Percentiles rank a stretch among this genome's conserved stretches.
These are phyloP conservation scores for Salicornia ramosissima DNA, from an alignment of 148 eudicot genomes.

Conservation along the genomic window DNA sequence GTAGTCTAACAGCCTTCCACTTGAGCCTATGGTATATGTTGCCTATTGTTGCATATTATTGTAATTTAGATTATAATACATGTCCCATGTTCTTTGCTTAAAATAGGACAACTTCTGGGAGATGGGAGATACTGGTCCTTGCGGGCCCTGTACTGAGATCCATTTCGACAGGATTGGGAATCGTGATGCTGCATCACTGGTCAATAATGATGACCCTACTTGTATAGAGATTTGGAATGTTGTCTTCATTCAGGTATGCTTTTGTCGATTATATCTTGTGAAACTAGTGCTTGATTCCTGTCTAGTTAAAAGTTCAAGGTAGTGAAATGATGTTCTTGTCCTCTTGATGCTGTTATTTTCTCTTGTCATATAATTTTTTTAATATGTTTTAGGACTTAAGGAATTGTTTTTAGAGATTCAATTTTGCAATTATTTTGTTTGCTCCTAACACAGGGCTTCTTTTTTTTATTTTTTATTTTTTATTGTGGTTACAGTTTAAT, in stretches of 20 bases:
- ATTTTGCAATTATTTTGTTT: background rate
- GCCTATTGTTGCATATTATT: background rate
- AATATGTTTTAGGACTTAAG: background rate
- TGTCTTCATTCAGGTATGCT: slow-evolving; percentile 88
- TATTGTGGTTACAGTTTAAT: slow-evolving; percentile 57
- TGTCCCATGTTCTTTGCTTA: slow-evolving; percentile 6
- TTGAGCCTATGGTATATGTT: background rate
- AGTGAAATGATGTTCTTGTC: background rate
- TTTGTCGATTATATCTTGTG: slow-evolving; percentile 7
- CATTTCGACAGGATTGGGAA: slow-evolving; percentile 91
- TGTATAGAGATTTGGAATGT: slow-evolving; percentile 98
- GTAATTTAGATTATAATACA: background rate
- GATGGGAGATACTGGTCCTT: slow-evolving; percentile 99
- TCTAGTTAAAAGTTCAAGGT: background rate
- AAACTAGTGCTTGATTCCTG: background rate
- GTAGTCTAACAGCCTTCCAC: background rate
- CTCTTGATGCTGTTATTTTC: background rate
- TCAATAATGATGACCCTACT: slow-evolving; percentile 93
- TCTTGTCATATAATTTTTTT: background rate
- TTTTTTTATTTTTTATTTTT: slow-evolving; percentile 15
- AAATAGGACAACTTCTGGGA: slow-evolving; percentile 97
- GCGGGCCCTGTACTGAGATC: slow-evolving; percentile 98
- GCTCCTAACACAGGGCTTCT: slow-evolving; percentile 13
- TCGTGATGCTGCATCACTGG: slow-evolving; percentile 88
- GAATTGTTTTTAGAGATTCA: background rate